phyloP scores from a whole-genome alignment of 257 asterid genomes.

The Scutellaria baicalensis region DNA sequence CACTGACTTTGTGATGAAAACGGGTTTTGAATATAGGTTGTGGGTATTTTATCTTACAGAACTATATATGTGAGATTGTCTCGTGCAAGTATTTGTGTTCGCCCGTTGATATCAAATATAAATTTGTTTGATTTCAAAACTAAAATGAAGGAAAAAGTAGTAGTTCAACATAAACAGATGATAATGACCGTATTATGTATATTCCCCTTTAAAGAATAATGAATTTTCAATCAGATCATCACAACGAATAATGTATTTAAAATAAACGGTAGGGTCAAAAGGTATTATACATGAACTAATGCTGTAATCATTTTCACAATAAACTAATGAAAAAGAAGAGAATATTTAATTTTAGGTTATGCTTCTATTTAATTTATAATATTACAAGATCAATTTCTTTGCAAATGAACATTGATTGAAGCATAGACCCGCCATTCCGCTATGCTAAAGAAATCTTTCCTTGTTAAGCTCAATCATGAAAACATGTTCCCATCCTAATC shows the following conservation, averaged over 20 bases:
- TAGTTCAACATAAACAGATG: too few species aligned
- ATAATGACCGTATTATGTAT: too few species aligned
- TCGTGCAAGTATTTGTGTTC: not conserved
- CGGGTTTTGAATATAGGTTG: not conserved
- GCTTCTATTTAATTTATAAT: not conserved
- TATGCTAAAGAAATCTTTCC: not conserved
- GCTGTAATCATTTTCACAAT: not conserved
- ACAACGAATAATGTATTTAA: not conserved
- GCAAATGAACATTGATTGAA: not conserved
- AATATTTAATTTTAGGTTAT: not conserved
- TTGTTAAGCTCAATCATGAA: not conserved
- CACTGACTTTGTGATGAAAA: too few species aligned
- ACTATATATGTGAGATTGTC: too few species aligned
- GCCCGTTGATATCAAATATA: not conserved
- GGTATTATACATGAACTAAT: not conserved
- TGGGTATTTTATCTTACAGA: not conserved
- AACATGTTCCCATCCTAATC: slow-evolving; percentile 2
- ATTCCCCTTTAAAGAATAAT: too few species aligned
- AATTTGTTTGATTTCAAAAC: not conserved
- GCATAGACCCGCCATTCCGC: not conserved
- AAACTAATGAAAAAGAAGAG: not conserved
- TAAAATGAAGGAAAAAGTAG: not conserved
- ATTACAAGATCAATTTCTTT: not conserved
- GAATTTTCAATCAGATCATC: not conserved
- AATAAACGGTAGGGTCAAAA: not conserved